Percentiles rank a stretch among this genome's conserved stretches.
These are phyloP conservation scores for Globisporangium splendens DNA, from an alignment of 352 stramenopile species.

Conservation along the genomic window DNA sequence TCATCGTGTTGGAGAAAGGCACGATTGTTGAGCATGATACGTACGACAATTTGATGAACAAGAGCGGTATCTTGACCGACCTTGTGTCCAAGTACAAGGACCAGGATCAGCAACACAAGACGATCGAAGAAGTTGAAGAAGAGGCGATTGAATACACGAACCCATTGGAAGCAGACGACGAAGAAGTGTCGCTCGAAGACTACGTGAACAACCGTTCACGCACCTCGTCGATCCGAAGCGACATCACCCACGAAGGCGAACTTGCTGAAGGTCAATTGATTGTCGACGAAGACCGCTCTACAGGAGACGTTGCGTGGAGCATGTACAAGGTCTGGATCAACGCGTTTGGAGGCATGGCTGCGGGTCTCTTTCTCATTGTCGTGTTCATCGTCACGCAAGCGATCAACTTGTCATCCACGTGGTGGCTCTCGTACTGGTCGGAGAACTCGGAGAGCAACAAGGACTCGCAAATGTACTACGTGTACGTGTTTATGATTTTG, in stretches of 20 bases:
- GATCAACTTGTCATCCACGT: slow-evolving; percentile 70
- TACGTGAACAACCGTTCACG: slow-evolving; percentile 44
- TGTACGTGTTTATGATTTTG: slow-evolving; percentile 83
- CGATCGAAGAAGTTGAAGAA: slow-evolving; percentile 35
- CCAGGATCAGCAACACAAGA: slow-evolving; percentile 38
- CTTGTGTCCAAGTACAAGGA: slow-evolving; percentile 61
- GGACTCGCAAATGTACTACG: slow-evolving; percentile 68
- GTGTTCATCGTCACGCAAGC: slow-evolving; percentile 43
- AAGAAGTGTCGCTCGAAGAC: slow-evolving; percentile 27
- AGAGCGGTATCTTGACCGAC: slow-evolving; percentile 62
- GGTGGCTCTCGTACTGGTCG: slow-evolving; percentile 91
- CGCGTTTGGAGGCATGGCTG: slow-evolving; percentile 55
- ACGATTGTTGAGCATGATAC: slow-evolving; percentile 70
- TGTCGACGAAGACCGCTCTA: slow-evolving; percentile 64
- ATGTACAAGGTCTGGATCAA: slow-evolving; percentile 71
- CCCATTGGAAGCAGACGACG: slow-evolving; percentile 18
- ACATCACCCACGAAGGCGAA: slow-evolving; percentile 40
- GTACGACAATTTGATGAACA: slow-evolving; percentile 69
- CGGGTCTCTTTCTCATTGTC: slow-evolving; percentile 35
- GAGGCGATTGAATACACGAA: slow-evolving; percentile 14
- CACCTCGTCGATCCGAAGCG: slow-evolving; percentile 49
- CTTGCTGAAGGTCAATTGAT: slow-evolving; percentile 43
- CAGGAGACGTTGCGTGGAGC: slow-evolving; percentile 51
- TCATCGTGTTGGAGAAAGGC: slow-evolving; percentile 68
- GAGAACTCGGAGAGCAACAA: slow-evolving; percentile 33